Evolutionary conservation across 176 grass and related monocot species (phyloP).

Genomic region (Carex littledalei): DNA sequence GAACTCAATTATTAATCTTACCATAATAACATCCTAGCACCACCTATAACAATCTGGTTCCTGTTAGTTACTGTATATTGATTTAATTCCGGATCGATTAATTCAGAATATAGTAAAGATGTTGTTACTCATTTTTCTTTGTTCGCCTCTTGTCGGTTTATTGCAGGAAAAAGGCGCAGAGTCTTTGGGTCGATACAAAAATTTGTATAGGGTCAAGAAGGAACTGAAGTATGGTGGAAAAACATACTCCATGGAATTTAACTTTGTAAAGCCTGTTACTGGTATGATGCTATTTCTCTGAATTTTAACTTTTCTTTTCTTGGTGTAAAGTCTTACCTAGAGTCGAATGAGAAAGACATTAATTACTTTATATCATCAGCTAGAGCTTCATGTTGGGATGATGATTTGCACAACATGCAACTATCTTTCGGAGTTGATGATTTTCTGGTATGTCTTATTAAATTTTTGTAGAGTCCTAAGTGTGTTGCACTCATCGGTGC

Average conservation of each 20-base stretch:
- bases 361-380: slow-evolving; percentile 43
- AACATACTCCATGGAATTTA: slow-evolving; percentile 76
- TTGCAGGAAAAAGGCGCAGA: slow-evolving; percentile 94
- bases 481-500: neutral
- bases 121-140: neutral
- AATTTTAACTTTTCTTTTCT: slow-evolving; percentile 15
- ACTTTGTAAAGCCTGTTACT: slow-evolving; percentile 66
- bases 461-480: neutral
- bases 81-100: neutral
- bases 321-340: slow-evolving; percentile 5
- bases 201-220: slow-evolving; percentile 66
- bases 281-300: slow-evolving; percentile 30
- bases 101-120: neutral
- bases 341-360: neutral
- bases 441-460: slow-evolving; percentile 54
- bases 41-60: neutral
- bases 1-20: slow-evolving; percentile 17
- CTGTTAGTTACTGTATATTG: neutral
- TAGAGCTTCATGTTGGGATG: slow-evolving; percentile 66
- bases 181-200: slow-evolving; percentile 38
- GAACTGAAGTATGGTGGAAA: slow-evolving; percentile 86
- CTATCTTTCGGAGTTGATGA: slow-evolving; percentile 79
- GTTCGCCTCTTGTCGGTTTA: neutral
- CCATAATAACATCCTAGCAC: neutral
- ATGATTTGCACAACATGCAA: slow-evolving; percentile 79